phyloP scores from a whole-genome alignment of 192 early-diverging fungal species.

The Podila verticillata region DNA sequence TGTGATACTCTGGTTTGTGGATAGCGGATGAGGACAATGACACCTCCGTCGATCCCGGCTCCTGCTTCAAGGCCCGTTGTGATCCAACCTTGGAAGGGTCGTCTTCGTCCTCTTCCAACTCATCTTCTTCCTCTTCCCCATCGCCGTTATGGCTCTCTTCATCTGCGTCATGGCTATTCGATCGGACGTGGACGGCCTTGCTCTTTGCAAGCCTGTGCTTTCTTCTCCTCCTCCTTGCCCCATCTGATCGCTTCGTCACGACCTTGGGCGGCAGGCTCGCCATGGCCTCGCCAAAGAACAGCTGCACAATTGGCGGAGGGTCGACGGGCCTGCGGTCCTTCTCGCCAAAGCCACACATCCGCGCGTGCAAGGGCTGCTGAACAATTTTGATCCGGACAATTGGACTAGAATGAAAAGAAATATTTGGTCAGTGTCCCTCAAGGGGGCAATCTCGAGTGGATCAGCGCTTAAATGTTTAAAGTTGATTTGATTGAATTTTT shows the following conservation, averaged over 20 bases:
- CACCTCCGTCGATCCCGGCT: background rate
- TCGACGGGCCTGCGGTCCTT: conserved; percentile 83
- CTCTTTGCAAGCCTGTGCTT: too few relatives aligned
- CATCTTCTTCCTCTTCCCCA: conserved; percentile 9
- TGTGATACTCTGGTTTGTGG: background rate
- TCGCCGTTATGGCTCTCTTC: background rate
- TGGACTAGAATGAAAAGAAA: too few relatives aligned
- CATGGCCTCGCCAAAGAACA: conserved; percentile 62
- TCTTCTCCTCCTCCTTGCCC: too few relatives aligned
- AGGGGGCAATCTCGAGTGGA: too few relatives aligned
- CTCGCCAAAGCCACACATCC: conserved; percentile 86
- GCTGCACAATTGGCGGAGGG: conserved; percentile 79
- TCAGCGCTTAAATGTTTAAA: too few relatives aligned
- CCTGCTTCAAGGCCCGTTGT: background rate
- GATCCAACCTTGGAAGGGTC: background rate
- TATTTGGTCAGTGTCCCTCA: too few relatives aligned
- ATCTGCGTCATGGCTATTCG: too few relatives aligned
- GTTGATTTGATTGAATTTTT: too few relatives aligned
- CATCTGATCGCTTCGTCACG: background rate
- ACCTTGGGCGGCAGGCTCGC: conserved; percentile 45
- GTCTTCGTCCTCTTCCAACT: background rate
- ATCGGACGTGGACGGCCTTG: too few relatives aligned
- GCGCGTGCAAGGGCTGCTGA: conserved; percentile 78
- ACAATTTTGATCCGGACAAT: conserved; percentile 61
- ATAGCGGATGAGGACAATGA: too few relatives aligned